phyloP scores from a whole-genome alignment of 2,329 filamentous ascomycete species.

The Hansfordia pulvinata region DNA sequence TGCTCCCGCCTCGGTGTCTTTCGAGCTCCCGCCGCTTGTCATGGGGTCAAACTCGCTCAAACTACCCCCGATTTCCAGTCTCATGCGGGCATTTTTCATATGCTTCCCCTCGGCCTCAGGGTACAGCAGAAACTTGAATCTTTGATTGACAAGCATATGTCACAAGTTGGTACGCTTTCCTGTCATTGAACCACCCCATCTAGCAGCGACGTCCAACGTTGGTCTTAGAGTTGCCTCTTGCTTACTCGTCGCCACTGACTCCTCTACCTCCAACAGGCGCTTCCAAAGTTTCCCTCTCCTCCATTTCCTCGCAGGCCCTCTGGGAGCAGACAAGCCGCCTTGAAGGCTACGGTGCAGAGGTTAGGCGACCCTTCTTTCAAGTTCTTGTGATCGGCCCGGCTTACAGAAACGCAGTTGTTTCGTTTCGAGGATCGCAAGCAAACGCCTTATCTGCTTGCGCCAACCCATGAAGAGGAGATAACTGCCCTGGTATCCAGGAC shows the following conservation, averaged over 20 bases:
- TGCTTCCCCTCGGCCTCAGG: conserved; percentile 73
- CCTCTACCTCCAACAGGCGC: conserved; percentile 36
- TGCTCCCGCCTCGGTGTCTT: too few species aligned
- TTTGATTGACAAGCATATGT: conserved; percentile 85
- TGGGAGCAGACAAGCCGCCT: conserved; percentile 79
- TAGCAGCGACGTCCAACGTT: neutral
- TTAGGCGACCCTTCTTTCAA: conserved; percentile 21
- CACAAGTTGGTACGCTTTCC: conserved; percentile 40
- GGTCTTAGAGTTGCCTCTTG: too few species aligned
- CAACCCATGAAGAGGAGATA: conserved; percentile 95
- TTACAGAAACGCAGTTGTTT: conserved; percentile 63
- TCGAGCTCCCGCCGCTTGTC: too few species aligned
- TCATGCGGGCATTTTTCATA: conserved; percentile 82
- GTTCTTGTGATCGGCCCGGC: neutral
- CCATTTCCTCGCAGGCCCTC: conserved; percentile 69
- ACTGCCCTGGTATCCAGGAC: conserved; percentile 63
- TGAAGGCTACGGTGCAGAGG: conserved; percentile 59
- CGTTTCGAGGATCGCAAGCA: conserved; percentile 68
- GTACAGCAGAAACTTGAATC: conserved; percentile 81
- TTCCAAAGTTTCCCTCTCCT: conserved; percentile 70
- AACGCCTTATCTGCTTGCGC: conserved; percentile 62
- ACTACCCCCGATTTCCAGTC: conserved; percentile 35
- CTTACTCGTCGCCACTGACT: too few species aligned
- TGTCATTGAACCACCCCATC: conserved; percentile 2
- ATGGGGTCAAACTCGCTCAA: conserved; percentile 1